Evolutionary conservation across 768 basidiomycete species (phyloP), one percentile per base, ranked within the genome.

Genomic region (Dentipellis fragilis): DNA sequence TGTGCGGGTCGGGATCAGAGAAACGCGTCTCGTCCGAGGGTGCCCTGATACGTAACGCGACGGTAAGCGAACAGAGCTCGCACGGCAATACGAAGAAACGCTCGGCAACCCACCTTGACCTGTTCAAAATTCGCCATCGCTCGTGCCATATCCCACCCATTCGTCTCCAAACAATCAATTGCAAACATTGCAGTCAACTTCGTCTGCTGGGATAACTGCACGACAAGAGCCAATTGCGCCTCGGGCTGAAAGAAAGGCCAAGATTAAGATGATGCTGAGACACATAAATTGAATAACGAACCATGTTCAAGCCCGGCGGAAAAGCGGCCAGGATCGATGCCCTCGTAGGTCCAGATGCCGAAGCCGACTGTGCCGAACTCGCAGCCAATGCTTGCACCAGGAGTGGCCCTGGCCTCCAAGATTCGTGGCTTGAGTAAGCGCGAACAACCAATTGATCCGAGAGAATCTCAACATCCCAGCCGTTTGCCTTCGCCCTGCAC

Each of bases 391-490:
- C 81, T 62, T 90, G 86, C 6, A 91, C 84, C 16, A 79, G 73
- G 73, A 93, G 77, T 8, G 84, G 80, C 8, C 90, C 88, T 37
- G 80, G 80, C 60, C 70, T 75, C 85, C 92, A 95, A 17, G 87
- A 87, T 58, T 84, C 84, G 52, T 80, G 80, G 61, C 81, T 87
- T 4, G 92, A 89, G 68, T 90, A 95, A n/a, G 75, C 78, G 42
- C 93, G 85, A 55, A 97, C 73, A 38, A 81, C 82, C 70, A 86
- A 81, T 59, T 90, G 83, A 69, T 99, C 96, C 14, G 93, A 96
- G 3, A 97, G 73, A 62, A 98, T 85, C 55, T 83, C 74, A 56
- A 92, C 88, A 50, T 90, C 85, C 96, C 96, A 99, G 11, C 93
- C 92, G 54, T 80, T 83, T 52, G 75, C 62, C 65, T 83, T 85